Evolutionary conservation across 768 basidiomycete species (phyloP).

Genomic region (Naganishia kalamii): DNA sequence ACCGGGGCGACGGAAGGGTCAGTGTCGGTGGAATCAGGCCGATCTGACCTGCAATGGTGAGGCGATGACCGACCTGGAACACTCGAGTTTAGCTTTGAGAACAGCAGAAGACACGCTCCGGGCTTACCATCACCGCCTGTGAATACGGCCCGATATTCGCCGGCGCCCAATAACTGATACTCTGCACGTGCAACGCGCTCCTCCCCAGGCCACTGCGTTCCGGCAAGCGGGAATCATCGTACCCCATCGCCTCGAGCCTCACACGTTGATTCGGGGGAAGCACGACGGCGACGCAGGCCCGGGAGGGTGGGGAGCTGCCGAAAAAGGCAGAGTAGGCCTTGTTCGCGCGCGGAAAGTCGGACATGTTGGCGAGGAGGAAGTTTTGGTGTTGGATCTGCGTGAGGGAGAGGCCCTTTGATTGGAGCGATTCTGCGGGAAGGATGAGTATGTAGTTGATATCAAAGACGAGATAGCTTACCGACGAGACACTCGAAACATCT

Average conservation of each 20-base stretch:
- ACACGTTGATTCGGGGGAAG: constrained; percentile 53
- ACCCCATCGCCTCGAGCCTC: constrained; percentile 77
- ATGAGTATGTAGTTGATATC: neutral
- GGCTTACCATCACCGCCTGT: constrained; percentile 73
- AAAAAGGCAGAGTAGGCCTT: constrained; percentile 72
- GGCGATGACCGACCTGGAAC: constrained; percentile 60
- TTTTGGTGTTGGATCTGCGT: constrained; percentile 69
- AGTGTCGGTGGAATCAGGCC: constrained; percentile 74
- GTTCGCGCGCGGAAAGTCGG: constrained; percentile 71
- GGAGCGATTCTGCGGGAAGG: constrained; percentile 50
- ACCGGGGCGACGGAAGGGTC: constrained; percentile 56
- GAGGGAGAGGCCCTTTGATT: constrained; percentile 52
- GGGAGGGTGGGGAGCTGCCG: constrained; percentile 81
- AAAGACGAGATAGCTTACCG: constrained; percentile 51
- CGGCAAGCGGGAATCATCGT: constrained; percentile 39
- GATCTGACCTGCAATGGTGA: constrained; percentile 95
- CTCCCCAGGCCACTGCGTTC: constrained; percentile 42
- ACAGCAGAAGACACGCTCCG: neutral
- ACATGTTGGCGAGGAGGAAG: constrained; percentile 69
- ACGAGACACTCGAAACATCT: constrained; percentile 61
- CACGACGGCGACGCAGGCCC: constrained; percentile 84
- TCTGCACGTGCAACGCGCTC: constrained; percentile 83
- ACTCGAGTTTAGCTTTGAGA: neutral
- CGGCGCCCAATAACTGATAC: constrained; percentile 96
- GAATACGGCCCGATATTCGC: constrained; percentile 99